Base-by-base conservation (phyloP, 345 rosid species). In the Turritis glabra region DNA sequence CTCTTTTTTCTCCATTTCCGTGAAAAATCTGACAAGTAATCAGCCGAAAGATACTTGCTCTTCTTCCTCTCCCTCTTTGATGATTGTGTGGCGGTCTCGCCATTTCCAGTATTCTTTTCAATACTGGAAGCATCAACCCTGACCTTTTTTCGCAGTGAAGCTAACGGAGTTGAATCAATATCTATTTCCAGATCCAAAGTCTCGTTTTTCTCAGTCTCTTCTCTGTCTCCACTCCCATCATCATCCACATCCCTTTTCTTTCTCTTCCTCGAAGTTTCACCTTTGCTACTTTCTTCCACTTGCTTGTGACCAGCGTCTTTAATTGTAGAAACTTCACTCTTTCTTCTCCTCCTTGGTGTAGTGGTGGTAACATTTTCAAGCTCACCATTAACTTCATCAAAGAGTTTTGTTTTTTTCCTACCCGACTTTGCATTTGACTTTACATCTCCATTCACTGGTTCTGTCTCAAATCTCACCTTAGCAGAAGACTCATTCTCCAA, bases 11-110 rank as follows among this genome's bases (percentile, higher is more conserved):
- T 77, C 12, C 46, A 60, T 19, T 56, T 78, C 59, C 9, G 54
- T 23, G 44, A 47, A 57, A 85, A 64, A 75, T 72, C 82, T 0
- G 76, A 71, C 41, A 87, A 85, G 79, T 78, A 95, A 33, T 97
- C 98, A 80, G 96, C 89, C 9, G 90, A 89, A 18, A 90, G 59
- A 76, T 95, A 95, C 77, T 81, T 88, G 87, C 99, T 95, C 85
- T 80, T 90, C 85, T 89, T 95, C 81, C 97, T 84, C 74, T 90
- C 92, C 75, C 99, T 85, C 44, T 78, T 83, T 73, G 58, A 71
- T 17, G 57, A 64, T 67, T 33, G 84, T 29, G 48, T 23, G 14
- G 59, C 6, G 47, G 66, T 60, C 69, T 77, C 81, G 15, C 62
- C 64, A 63, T 76, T 75, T 69, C 35, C 84, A 66, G 38, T 10